Conservation (phyloP, 192 early-diverging fungal genomes). For the Piromyces finnis region DNA sequence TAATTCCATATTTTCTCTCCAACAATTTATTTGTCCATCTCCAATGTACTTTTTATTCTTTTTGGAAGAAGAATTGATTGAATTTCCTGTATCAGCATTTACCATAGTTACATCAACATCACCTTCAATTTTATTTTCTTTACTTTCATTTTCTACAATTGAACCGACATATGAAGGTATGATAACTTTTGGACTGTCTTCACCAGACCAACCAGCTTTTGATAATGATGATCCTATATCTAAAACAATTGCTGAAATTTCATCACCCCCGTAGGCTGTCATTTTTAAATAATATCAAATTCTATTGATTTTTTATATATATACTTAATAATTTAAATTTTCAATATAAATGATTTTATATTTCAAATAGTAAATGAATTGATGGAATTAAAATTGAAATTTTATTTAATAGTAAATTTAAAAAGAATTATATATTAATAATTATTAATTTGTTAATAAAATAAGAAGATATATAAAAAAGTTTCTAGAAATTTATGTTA, state of each 20-base stretch:
- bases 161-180: conserved; percentile 66
- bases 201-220: conserved; percentile 92
- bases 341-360: too few relatives aligned
- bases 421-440: too few relatives aligned
- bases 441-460: too few relatives aligned
- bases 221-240: conserved; percentile 77
- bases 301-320: neutral
- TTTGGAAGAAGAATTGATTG: neutral
- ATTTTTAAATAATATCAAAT: neutral
- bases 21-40: conserved; percentile 40
- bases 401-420: too few relatives aligned
- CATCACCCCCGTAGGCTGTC: conserved; percentile 51
- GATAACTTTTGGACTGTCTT: conserved; percentile 77
- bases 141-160: conserved; percentile 9
- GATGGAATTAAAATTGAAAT: too few relatives aligned
- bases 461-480: too few relatives aligned
- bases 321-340: too few relatives aligned
- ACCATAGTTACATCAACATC: conserved; percentile 18
- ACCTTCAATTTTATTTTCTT: conserved; percentile 8
- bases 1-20: conserved; percentile 66
- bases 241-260: conserved; percentile 83
- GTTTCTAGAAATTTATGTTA: too few relatives aligned
- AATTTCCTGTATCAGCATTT: conserved; percentile 3
- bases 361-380: too few relatives aligned
- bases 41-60: conserved; percentile 37